phyloP scores from a whole-genome alignment of 2,329 filamentous ascomycete genomes.

The Phaeosphaeriaceae sp. region DNA sequence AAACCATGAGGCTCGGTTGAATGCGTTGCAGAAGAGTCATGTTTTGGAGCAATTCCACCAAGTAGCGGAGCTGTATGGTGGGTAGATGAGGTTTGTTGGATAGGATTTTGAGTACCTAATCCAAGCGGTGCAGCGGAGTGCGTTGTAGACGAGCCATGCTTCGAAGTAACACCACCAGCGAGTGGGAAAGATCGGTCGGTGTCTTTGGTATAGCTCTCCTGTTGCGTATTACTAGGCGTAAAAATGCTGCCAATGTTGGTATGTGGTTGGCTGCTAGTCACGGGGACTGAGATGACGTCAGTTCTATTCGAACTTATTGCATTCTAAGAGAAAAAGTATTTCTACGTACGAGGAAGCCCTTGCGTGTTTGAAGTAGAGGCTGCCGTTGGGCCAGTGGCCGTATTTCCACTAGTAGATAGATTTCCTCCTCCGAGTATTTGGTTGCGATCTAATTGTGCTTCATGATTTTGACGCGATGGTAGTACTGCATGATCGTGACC shows the following conservation, averaged over 20 bases:
- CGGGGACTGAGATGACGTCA: conserved; percentile 15
- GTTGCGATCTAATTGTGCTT: conserved; percentile 15
- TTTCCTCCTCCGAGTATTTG: conserved; percentile 26
- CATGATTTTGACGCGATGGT: conserved; percentile 17
- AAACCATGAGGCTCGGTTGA: too few species aligned
- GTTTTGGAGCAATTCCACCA: too few species aligned
- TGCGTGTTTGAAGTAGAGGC: conserved; percentile 8
- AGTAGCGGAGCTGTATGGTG: background rate
- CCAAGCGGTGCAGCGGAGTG: conserved; percentile 7
- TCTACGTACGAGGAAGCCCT: conserved; percentile 29
- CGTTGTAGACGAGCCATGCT: background rate
- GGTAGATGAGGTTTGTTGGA: conserved; percentile 5
- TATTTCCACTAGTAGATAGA: conserved; percentile 9
- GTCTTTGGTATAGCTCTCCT: conserved; percentile 25
- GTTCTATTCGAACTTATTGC: background rate
- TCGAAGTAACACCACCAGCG: conserved; percentile 37
- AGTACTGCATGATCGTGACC: conserved; percentile 34
- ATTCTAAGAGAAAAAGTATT: conserved; percentile 1
- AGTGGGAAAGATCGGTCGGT: conserved; percentile 47
- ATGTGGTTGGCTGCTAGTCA: conserved; percentile 4
- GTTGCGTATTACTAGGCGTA: background rate
- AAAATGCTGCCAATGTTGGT: conserved; percentile 6
- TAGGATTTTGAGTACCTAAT: background rate
- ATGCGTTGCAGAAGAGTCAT: too few species aligned
- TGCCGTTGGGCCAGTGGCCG: conserved; percentile 13